Conservation (phyloP, 306 rosid genomes). For the Cucurbita moschata region DNA sequence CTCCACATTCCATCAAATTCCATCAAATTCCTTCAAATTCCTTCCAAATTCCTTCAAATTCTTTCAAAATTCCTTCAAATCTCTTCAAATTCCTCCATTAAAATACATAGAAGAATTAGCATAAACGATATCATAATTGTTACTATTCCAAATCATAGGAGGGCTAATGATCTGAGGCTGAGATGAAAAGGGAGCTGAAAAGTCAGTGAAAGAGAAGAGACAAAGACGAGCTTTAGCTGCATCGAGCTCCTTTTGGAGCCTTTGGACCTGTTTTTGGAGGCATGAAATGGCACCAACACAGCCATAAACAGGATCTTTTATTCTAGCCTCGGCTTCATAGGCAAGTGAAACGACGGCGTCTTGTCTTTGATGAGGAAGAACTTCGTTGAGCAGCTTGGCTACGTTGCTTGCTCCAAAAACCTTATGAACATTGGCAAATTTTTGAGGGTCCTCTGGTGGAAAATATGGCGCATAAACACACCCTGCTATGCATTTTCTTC, state of each 20-base stretch:
- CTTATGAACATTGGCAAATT: slow-evolving; percentile 86
- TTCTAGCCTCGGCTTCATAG: slow-evolving; percentile 85
- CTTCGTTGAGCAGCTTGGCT: slow-evolving; percentile 80
- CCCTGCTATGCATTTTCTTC: slow-evolving; percentile 82
- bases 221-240: slow-evolving; percentile 65
- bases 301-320: slow-evolving; percentile 85
- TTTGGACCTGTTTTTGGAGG: slow-evolving; percentile 79
- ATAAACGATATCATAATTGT: not conserved
- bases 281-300: slow-evolving; percentile 86
- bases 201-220: slow-evolving; percentile 47
- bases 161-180: not conserved
- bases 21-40: slow-evolving; percentile 21
- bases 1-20: slow-evolving; percentile 7
- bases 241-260: slow-evolving; percentile 88
- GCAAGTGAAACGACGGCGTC: slow-evolving; percentile 90
- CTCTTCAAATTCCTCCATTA: slow-evolving; percentile 23
- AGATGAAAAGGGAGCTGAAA: slow-evolving; percentile 8
- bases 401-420: slow-evolving; percentile 95
- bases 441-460: slow-evolving; percentile 96
- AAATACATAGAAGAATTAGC: slow-evolving; percentile 15
- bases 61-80: no score
- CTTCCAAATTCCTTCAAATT: slow-evolving; percentile 12
- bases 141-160: slow-evolving; percentile 7
- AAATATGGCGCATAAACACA: slow-evolving; percentile 87
- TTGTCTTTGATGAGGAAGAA: slow-evolving; percentile 78